A percentile compares a stretch with the other conserved stretches of the same genome.
These are phyloP conservation scores for Scedosporium apiospermum DNA, from an alignment of 2,329 filamentous ascomycete genomes.

Conservation along the genomic window DNA sequence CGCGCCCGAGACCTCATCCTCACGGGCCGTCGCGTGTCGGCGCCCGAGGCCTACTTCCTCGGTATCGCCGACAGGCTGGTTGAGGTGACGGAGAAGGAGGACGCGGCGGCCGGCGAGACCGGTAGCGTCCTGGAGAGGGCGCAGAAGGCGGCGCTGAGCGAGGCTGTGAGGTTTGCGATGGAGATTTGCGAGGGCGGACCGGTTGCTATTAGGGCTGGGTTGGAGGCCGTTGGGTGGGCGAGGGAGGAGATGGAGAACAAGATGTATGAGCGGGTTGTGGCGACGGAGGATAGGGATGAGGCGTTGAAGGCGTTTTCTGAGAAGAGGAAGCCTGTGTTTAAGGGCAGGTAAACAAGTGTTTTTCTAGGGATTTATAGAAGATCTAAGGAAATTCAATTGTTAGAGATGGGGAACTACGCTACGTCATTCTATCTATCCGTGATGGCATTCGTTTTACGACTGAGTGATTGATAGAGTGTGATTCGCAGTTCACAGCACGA, in stretches of 20 bases:
- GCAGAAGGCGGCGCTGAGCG: conserved; percentile 58
- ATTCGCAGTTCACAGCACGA: too few species aligned
- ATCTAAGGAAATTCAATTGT: neutral
- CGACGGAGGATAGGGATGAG: conserved; percentile 79
- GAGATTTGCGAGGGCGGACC: conserved; percentile 89
- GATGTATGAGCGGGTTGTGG: conserved; percentile 76
- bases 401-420: too few species aligned
- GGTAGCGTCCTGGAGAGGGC: conserved; percentile 44
- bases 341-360: conserved; percentile 31
- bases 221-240: conserved; percentile 68
- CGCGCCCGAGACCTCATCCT: conserved; percentile 86
- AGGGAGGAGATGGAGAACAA: conserved; percentile 72
- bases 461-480: too few species aligned
- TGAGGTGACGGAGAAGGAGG: conserved; percentile 56
- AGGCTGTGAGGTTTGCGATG: conserved; percentile 67
- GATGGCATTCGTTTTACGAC: too few species aligned
- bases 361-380: neutral
- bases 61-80: conserved; percentile 87
- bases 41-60: conserved; percentile 80
- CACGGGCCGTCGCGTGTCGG: conserved; percentile 77
- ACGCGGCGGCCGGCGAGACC: conserved; percentile 27
- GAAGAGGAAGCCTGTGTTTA: conserved; percentile 52
- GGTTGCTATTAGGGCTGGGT: conserved; percentile 66
- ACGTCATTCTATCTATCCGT: too few species aligned
- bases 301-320: conserved; percentile 73